These are phyloP conservation scores for Metschnikowia reukaufii DNA, from an alignment of 805 yeast genomes.

Conservation along the genomic window DNA sequence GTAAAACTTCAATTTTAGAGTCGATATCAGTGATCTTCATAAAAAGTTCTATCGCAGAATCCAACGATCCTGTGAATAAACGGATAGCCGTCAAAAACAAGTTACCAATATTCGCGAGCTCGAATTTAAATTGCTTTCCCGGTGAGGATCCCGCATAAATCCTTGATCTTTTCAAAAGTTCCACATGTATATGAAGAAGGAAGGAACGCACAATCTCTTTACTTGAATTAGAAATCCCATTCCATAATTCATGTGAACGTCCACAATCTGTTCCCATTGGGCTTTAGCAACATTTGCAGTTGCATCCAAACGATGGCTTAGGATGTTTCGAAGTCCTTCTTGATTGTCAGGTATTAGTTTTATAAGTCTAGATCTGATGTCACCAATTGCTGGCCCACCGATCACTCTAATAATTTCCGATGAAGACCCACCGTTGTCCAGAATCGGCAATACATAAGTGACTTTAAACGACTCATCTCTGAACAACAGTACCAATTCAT, in stretches of 20 bases:
- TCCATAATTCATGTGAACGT: constrained; percentile 73
- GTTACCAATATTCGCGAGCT: constrained; percentile 83
- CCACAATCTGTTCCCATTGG: constrained; percentile 79
- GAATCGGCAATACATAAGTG: constrained; percentile 74
- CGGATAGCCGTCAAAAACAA: constrained; percentile 79
- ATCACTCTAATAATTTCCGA: constrained; percentile 81
- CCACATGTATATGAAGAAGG: constrained; percentile 75
- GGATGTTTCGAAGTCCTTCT: constrained; percentile 31
- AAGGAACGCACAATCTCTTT: constrained; percentile 77
- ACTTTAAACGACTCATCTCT: constrained; percentile 44
- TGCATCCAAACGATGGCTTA: constrained; percentile 50
- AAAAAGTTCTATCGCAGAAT: constrained; percentile 77
- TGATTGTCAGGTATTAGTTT: constrained; percentile 62
- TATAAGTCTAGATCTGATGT: constrained; percentile 77
- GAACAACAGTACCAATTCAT: constrained; percentile 65
- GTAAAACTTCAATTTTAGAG: constrained; percentile 57
- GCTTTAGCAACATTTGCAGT: constrained; percentile 51
- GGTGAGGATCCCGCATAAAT: constrained; percentile 25
- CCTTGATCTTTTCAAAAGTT: constrained; percentile 65
- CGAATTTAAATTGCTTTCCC: constrained; percentile 63
- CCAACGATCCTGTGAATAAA: constrained; percentile 78
- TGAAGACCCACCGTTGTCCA: constrained; percentile 95
- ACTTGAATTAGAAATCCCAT: constrained; percentile 52
- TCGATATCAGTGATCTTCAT: constrained; percentile 62
- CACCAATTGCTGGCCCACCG: constrained; percentile 97